Percentiles rank a stretch among this genome's conserved stretches.
Evolutionary conservation across 169 alveolate genomes (phyloP).

Genomic region (Plasmodium inui): DNA sequence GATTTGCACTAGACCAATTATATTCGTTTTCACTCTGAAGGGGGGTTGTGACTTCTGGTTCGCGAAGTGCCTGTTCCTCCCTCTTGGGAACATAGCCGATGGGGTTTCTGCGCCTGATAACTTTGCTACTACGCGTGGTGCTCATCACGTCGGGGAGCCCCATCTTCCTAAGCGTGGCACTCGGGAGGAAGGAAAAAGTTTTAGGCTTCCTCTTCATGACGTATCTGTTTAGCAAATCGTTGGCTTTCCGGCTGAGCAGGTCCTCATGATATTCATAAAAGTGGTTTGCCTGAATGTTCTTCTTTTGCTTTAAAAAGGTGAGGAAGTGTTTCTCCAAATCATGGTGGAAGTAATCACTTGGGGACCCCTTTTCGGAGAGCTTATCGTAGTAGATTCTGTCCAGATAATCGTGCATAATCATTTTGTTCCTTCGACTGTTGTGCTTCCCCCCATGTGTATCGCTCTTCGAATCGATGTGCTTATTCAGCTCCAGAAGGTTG

Average conservation of each 20-base stretch:
- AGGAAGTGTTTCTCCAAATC: conserved; percentile 26
- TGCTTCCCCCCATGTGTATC: conserved; percentile 13
- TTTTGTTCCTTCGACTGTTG: conserved; percentile 7
- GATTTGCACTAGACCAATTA: neutral
- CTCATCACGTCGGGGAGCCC: neutral
- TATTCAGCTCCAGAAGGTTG: conserved; percentile 76
- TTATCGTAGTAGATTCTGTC: conserved; percentile 56
- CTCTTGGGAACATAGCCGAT: neutral
- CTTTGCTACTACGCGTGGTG: neutral
- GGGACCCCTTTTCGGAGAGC: conserved; percentile 4
- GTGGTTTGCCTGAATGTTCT: conserved; percentile 6
- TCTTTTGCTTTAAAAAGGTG: conserved; percentile 46
- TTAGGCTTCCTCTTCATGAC: conserved; percentile 41
- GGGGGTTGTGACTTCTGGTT: neutral
- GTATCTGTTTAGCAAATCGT: conserved; percentile 3
- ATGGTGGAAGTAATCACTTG: neutral
- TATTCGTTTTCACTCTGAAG: neutral
- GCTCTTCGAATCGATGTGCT: conserved; percentile 54
- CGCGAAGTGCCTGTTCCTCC: neutral
- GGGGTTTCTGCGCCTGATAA: neutral
- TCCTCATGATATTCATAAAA: conserved; percentile 28
- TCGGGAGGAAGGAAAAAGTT: neutral
- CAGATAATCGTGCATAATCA: neutral
- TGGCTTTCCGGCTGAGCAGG: neutral
- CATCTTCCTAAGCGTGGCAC: neutral